Percentiles rank a stretch among this genome's conserved stretches.
Evolutionary conservation across 176 grass and related monocot genomes (phyloP).

Genomic region (Oryza punctata): DNA sequence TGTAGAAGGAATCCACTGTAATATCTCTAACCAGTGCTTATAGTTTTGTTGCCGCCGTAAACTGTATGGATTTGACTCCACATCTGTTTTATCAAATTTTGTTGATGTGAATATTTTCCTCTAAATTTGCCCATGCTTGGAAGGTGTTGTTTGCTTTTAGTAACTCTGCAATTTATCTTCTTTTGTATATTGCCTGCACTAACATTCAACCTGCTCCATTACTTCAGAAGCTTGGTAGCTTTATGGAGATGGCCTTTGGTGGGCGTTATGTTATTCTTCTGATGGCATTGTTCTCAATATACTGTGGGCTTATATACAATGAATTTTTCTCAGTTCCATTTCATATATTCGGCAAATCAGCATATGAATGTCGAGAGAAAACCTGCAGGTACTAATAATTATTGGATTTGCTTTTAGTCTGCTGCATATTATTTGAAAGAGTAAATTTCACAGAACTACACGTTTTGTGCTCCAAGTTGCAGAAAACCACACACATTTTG

Average conservation of each 20-base stretch:
- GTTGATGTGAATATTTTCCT: neutral
- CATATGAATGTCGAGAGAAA: slow-evolving; percentile 80
- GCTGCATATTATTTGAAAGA: neutral
- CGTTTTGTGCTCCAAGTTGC: too few relatives aligned
- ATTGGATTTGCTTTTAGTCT: slow-evolving; percentile 1
- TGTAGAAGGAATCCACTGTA: neutral
- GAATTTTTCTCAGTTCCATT: slow-evolving; percentile 99
- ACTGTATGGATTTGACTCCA: neutral
- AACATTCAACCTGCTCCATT: neutral
- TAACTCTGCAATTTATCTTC: slow-evolving; percentile 18
- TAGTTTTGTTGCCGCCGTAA: neutral
- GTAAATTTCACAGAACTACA: too few relatives aligned
- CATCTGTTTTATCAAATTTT: slow-evolving; percentile 2
- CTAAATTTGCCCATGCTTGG: slow-evolving; percentile 1
- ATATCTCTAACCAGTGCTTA: neutral
- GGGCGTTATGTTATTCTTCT: slow-evolving; percentile 97
- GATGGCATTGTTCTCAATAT: slow-evolving; percentile 99
- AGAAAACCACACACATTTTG: too few relatives aligned
- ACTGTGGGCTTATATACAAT: slow-evolving; percentile 99
- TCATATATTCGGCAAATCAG: slow-evolving; percentile 96
- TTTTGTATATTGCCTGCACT: neutral
- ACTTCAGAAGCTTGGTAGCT: slow-evolving; percentile 92
- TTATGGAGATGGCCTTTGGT: slow-evolving; percentile 99
- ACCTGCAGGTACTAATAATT: slow-evolving; percentile 71
- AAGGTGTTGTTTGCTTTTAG: neutral